Base-by-base conservation (phyloP, 2,329 filamentous ascomycete species). In the Colletotrichum theobromicola region DNA sequence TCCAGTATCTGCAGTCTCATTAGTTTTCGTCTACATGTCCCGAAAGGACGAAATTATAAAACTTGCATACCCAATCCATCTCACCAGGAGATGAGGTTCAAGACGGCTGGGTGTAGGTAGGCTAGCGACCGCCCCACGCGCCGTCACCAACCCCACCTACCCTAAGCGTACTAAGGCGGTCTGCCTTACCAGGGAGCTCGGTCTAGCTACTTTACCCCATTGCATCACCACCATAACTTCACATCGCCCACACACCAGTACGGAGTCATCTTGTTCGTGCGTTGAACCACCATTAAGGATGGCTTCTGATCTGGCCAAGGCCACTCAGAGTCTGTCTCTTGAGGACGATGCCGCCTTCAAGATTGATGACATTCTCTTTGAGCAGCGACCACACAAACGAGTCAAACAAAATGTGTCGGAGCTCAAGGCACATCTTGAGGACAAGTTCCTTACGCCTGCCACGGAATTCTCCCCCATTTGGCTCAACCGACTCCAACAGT, bases 401-500 rank as follows among this genome's bases (percentile, higher is more conserved):
- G 77, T 82, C 72, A 87, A 80, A 79, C 90, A 88, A 83, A 88
- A 89, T 83, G 88, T 89, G 50, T 87, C 91, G n/a, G 88, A 89
- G 35, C 86, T 96, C 75, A 94, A 94, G 84, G 86, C 87, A 60
- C 89, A 92, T 75, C 89, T 98, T 7, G 95, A 98, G 84, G 81
- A 89, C 69, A 92, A 94, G 61, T 97, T 96, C 80, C 87, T 99
- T 30, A 92, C 91, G 3, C 96, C 97, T 1, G 94, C 95, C 2
- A 89, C 92, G 7, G 90, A 90, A 4, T 98, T 99, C 85, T 95
- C 93, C 37, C 87, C 91, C 6, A 92, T 94, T 80, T 98, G 97
- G 95, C 90, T 99, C 74, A 95, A 98, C 83, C 90, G 91, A 70
- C 85, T 98, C 57, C 97, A 99, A 84, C 95, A 96, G 88, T 92